phyloP scores from a whole-genome alignment of 2,329 filamentous ascomycete genomes.

The Penicillium sp. region DNA sequence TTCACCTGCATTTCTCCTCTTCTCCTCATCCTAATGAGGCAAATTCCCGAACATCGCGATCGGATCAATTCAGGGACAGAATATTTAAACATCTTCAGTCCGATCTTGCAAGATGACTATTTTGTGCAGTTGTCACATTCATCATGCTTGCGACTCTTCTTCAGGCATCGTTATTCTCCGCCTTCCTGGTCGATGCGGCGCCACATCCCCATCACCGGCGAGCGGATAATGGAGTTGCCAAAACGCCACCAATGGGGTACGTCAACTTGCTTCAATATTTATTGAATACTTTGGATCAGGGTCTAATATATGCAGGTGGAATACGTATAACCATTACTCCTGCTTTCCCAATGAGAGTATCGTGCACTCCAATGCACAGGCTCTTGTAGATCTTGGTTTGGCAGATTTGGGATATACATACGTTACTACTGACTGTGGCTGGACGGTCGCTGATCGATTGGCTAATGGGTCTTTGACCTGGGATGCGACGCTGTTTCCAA shows the following conservation, averaged over 20 bases:
- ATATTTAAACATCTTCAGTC: neutral
- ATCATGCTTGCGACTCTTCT: neutral
- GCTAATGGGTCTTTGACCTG: slow-evolving; percentile 43
- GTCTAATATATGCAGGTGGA: slow-evolving; percentile 47
- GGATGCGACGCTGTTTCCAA: slow-evolving; percentile 45
- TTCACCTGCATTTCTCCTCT: neutral
- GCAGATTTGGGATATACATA: slow-evolving; percentile 56
- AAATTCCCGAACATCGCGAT: neutral
- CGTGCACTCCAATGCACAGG: slow-evolving; percentile 55
- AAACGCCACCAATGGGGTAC: slow-evolving; percentile 34
- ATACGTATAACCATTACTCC: slow-evolving; percentile 59
- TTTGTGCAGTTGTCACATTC: neutral
- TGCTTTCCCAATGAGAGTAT: slow-evolving; percentile 53
- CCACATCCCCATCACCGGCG: neutral
- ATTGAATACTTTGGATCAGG: neutral
- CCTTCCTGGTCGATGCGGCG: neutral
- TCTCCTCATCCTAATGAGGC: neutral
- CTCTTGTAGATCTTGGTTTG: slow-evolving; percentile 55
- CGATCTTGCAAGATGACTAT: neutral
- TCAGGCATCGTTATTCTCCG: neutral
- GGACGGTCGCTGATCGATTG: slow-evolving; percentile 45
- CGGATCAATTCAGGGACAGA: neutral
- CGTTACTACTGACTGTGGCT: slow-evolving; percentile 62
- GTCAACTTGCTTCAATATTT: neutral
- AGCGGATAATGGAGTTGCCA: slow-evolving; percentile 25